Conservation (phyloP, 2,329 filamentous ascomycete genomes). For the Calycina herbarum region DNA sequence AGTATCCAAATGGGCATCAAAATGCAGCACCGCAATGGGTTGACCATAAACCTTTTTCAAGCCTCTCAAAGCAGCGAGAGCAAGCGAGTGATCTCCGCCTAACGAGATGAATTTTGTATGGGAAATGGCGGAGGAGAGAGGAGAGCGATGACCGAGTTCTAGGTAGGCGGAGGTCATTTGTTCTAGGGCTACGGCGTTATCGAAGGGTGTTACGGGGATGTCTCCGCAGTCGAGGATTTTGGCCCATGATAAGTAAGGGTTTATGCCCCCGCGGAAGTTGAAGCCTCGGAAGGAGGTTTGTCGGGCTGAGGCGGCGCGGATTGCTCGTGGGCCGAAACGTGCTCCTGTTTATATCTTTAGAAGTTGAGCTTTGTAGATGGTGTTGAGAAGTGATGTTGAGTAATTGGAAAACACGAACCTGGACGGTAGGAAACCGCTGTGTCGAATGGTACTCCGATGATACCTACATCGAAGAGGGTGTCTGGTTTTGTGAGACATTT, state of each 20-base stretch:
- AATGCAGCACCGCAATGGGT: constrained; percentile 70
- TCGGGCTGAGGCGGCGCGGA: constrained; percentile 78
- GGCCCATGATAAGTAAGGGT: constrained; percentile 80
- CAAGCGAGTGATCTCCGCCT: constrained; percentile 72
- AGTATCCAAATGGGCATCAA: constrained; percentile 54
- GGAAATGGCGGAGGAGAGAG: constrained; percentile 27
- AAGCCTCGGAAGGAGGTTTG: constrained; percentile 79
- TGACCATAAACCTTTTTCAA: constrained; percentile 61
- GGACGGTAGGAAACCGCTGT: constrained; percentile 71
- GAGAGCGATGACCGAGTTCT: constrained; percentile 31
- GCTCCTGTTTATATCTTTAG: constrained; percentile 49
- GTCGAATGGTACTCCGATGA: constrained; percentile 73
- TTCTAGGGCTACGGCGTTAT: constrained; percentile 75
- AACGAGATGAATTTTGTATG: constrained; percentile 57
- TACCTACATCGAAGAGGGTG: constrained; percentile 67
- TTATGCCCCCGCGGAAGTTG: constrained; percentile 79
- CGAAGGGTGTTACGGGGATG: constrained; percentile 82
- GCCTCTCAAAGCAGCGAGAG: constrained; percentile 68
- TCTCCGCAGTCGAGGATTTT: constrained; percentile 86
- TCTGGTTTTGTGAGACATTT: constrained; percentile 68
- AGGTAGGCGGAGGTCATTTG: constrained; percentile 65
- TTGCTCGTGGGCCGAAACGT: constrained; percentile 84
- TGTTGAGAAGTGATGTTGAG: neutral
- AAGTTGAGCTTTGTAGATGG: neutral
- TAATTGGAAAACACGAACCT: constrained; percentile 43